Evolutionary conservation across 2,329 filamentous ascomycete species (phyloP), one percentile per base, ranked within the genome.

Genomic region (Fusarium floridanum): DNA sequence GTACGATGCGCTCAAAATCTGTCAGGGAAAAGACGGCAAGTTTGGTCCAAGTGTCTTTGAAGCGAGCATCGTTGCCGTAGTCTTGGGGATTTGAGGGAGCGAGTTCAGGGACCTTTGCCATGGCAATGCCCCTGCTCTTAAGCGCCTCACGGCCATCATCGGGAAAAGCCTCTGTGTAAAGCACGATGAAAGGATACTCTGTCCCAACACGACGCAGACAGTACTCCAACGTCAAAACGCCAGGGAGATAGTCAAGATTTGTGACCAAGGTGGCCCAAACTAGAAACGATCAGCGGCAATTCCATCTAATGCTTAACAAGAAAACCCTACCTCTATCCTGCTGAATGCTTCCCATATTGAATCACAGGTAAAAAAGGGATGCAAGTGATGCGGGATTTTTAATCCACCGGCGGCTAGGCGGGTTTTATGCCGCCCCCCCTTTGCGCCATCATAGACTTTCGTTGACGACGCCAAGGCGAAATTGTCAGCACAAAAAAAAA

Each of bases 221-320:
- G 2, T 73, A 60, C 0, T 64, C 62, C 8, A 73, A 53, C 0
- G 71, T 74, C 10, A 73, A 3, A 12, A 73, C 71, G 4, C 71
- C 71, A 7, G 70, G 70, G 1, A 73, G 45, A 12, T 73, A 73
- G 1, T 59, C 39, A 1, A 32, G 37, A 0, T 73, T 71, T 0
- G 71, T 73, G 2, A 73, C 71, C 45, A 73, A 17, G 0, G 71
- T 71, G 2, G 71, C 71, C 71, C 71, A 74, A 4, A 64, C 71
- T 74, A 14, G 27, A 4, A 32, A 32, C 1, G 27, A 53, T 55
- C 17, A 55, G 48, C 48, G 2, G 4, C 17, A 8, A 55, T 32
- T 5, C 48, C 12, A 2, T 53, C 4, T 32, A 11, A 6, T n/a
- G 4, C 10, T 22, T 20, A 6, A 45, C 20, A 32, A 32, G 1